Base-by-base conservation (phyloP, 1,284 basidiomycete genomes). In the Apiotrichum siamense region DNA sequence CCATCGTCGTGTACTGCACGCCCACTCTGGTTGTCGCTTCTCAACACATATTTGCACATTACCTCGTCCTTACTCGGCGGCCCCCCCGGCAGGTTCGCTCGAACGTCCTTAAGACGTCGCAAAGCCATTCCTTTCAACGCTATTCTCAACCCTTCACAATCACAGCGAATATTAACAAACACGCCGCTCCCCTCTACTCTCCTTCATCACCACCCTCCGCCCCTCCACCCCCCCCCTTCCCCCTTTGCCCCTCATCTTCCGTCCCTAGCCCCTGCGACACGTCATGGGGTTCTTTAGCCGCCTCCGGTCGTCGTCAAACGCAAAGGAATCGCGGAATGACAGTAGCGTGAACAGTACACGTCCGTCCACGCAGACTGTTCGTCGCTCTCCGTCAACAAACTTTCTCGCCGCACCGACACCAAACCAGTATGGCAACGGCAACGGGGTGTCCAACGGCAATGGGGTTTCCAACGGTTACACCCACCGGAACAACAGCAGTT, bases 231-330 rank as follows among this genome's bases (percentile, higher is more conserved):
- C 33, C 33, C 17, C 12, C 33, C 33, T n/a, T 25, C 23, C 23
- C 32, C 20, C 43, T 33, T 20, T 35, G n/a, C 32, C 29, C 3
- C 12, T 32, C 27, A 4, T 17, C n/a, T 31, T 17, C 23, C n/a
- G 9, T 31, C 29, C 7, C 29, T 15, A 31, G 9, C 29, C 29
- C 15, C 29, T 9, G 7, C 29, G 29, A 31, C 29, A 15, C 29
- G 27, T 49, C 15, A 57, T 57, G 55, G 52, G 55, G n/a, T 21
- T 57, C 46, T 49, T 57, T 23, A 39, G 39, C 31, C 55, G 55
- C 35, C 40, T 57, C 23, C 55, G 55, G 6, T 35, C 51, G n/a
- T 41, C 43, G 39, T 51, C 55, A 24, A 35, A 46, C 51, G 45
- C 39, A 24, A 50, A 32, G 44, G 35, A 35, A 32, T 20, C 32